Base-by-base conservation (phyloP, 176 grass and related monocot species). In the Juncus inflexus region DNA sequence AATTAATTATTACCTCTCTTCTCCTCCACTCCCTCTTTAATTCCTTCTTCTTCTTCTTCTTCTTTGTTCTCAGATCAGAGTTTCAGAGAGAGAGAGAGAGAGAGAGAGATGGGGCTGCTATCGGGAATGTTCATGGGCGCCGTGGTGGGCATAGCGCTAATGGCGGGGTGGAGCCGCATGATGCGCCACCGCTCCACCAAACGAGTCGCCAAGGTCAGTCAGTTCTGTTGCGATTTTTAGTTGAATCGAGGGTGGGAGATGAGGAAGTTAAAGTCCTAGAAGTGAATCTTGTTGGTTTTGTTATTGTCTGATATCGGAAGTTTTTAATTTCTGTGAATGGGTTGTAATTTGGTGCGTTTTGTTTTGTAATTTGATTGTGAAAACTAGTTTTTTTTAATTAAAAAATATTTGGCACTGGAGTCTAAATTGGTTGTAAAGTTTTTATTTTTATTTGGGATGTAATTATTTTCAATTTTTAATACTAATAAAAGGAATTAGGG, bases 111-210 rank as follows among this genome's bases (percentile, higher is more conserved):
- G 92, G 92, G 87, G 70, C 59, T 97, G 59, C 67, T 97, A 57
- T 97, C 92, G 12, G 92, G 87, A 39, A 81, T 97, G 84, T 58
- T 97, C 63, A 65, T 86, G 92, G 92, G 92, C 74, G 10, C 82
- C 19, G 7, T 91, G 37, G 82, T 97, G 6, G 92, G 92, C 49
- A 75, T 91, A 13, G 84, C 82, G 50, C 15, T 91, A 14, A 86
- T 97, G 87, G 92, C 87, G 42, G 87, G 84, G n/a, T 97, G 92
- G 92, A 86, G 85, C 79, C 79, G 80, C 55, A 54, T 89, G 74
- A 97, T 97, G 77, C 62, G 58, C 28, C 65, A 63, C 2, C 92
- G 92, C 43, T 81, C 80, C 76, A 81, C 62, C 67, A 89, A 91
- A 75, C 84, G 87, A 60, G 0, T 97, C 57, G 63, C 81, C 40